Percentiles rank a stretch among this genome's conserved stretches.
Evolutionary conservation across 805 yeast species (phyloP).

Genomic region (Barnettozyma vustinii): DNA sequence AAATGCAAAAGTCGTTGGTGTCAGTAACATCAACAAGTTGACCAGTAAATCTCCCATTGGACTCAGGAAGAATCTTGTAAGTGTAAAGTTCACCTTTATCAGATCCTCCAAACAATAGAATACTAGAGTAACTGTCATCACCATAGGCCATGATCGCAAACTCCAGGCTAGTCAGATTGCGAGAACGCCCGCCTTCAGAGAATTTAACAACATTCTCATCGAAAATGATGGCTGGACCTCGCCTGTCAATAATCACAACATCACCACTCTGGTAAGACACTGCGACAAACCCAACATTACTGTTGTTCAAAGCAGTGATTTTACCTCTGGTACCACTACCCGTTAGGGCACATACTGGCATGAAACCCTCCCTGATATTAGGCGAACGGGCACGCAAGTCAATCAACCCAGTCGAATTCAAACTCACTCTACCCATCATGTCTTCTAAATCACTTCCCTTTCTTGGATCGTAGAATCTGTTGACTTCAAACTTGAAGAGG

Average conservation of each 20-base stretch:
- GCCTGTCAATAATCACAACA: constrained; percentile 65
- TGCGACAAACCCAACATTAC: constrained; percentile 80
- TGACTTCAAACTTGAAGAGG: constrained; percentile 63
- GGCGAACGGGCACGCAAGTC: constrained; percentile 55
- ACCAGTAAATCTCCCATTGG: constrained; percentile 56
- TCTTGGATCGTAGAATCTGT: constrained; percentile 37
- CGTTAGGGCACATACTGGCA: constrained; percentile 42
- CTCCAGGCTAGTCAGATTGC: constrained; percentile 53
- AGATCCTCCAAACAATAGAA: constrained; percentile 72
- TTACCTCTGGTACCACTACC: constrained; percentile 40
- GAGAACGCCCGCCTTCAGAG: constrained; percentile 21
- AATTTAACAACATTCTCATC: constrained; percentile 30
- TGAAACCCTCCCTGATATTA: constrained; percentile 50
- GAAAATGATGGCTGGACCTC: constrained; percentile 70
- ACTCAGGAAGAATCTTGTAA: constrained; percentile 60
- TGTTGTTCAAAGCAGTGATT: constrained; percentile 59
- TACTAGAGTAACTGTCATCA: constrained; percentile 65
- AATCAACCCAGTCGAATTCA: constrained; percentile 28
- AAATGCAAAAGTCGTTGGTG: constrained; percentile 47
- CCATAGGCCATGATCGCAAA: constrained; percentile 69
- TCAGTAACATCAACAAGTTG: constrained; percentile 43
- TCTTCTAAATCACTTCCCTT: constrained; percentile 27
- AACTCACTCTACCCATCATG: constrained; percentile 26
- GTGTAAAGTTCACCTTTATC: constrained; percentile 63
- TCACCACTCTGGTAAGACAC: constrained; percentile 76